phyloP scores from a whole-genome alignment of 495 filamentous ascomycete species.

The Coniosporium apollinis region DNA sequence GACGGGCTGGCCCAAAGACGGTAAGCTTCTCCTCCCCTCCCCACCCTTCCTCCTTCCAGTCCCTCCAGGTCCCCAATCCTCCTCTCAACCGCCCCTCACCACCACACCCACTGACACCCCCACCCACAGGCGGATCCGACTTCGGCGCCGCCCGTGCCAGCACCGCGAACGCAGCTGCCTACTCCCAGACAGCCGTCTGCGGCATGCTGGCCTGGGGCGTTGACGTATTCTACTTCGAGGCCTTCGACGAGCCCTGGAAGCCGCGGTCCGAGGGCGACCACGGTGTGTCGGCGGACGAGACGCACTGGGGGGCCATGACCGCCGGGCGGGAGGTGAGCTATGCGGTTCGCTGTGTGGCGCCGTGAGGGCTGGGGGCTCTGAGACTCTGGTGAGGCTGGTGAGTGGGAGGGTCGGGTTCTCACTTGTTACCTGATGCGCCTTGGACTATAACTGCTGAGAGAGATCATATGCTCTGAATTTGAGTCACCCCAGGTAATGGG shows the following conservation, averaged over 20 bases:
- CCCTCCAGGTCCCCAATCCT: constrained; percentile 1
- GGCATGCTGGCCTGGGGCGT: constrained; percentile 53
- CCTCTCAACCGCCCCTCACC: not conserved
- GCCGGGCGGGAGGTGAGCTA: no score
- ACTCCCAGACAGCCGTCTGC: constrained; percentile 54
- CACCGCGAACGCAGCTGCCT: constrained; percentile 39
- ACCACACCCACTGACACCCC: not conserved
- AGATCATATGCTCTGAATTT: no score
- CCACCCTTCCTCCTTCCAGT: not conserved
- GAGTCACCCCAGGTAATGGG: no score
- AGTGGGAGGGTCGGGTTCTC: no score
- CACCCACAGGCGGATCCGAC: constrained; percentile 37
- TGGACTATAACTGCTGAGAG: no score
- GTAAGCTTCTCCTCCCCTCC: constrained; percentile 17
- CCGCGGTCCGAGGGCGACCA: constrained; percentile 50
- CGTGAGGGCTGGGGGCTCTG: no score
- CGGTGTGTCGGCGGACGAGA: constrained; percentile 50
- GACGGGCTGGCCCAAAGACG: constrained; percentile 48
- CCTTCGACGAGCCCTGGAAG: constrained; percentile 73
- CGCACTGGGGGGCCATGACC: constrained; percentile 61
- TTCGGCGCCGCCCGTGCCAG: constrained; percentile 49
- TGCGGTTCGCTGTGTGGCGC: no score
- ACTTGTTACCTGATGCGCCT: no score
- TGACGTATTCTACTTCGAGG: constrained; percentile 73
- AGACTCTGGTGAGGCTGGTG: no score